Base-by-base conservation (phyloP, 2,329 filamentous ascomycete species). In the Salinomyces thailandicus region DNA sequence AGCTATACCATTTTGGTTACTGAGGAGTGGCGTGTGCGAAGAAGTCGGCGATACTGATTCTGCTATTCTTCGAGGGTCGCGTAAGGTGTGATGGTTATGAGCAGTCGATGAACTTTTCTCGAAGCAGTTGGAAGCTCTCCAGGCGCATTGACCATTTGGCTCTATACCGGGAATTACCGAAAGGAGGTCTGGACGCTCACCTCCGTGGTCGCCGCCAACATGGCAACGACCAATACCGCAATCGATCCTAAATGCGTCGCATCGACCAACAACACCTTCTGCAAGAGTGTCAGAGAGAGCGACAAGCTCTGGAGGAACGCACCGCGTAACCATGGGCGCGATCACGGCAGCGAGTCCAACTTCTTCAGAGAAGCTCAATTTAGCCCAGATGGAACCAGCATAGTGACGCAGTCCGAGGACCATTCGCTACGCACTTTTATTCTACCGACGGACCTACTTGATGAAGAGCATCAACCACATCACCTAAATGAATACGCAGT, bases 341-440 rank as follows among this genome's bases (percentile, higher is more conserved):
- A 18, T 16, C 4, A 31, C 14, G 18, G 9, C 16, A 8, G 16
- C 27, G 38, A 48, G 28, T 48, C 47, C 3, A 62, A 62, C 38
- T 62, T 62, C 46, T 69, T 66, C 51, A 69, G 64, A 43, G 54
- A 55, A 22, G 64, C 62, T 12, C 58, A 67, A 49, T 70, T 59
- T 44, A 55, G 67, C 5, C 59, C 70, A 12, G 75, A 79, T 51
- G 75, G 75, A 5, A 75, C 71, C 1, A 69, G 65, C 15, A 51
- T 79, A 16, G 51, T 79, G 39, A 71, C 73, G 2, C 66, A 67
- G 27, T 70, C 64, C 39, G 66, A 62, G 14, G 65, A 72, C 44
- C 61, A 71, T 35, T 53, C 59, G 38, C 60, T 73, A n/a, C 62
- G 69, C 46, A 68, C 67, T 1, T 75, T 70, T 49, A 62, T 75